Percentiles rank a stretch among this genome's conserved stretches.
These are phyloP conservation scores for Coprinopsis sp. DNA, from an alignment of 768 basidiomycete species.

Conservation along the genomic window DNA sequence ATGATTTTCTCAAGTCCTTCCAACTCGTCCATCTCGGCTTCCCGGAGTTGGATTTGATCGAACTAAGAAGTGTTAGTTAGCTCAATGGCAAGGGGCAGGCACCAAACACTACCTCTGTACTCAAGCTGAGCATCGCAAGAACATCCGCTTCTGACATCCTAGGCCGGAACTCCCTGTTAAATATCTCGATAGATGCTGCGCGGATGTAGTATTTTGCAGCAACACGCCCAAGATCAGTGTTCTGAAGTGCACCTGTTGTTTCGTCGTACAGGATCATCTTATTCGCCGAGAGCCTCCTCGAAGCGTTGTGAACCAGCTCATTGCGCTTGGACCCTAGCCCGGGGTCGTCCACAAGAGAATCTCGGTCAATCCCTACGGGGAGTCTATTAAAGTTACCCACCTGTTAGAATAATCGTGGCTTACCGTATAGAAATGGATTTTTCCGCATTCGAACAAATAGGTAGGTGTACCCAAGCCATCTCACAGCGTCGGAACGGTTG, in stretches of 20 bases:
- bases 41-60: slow-evolving; percentile 90
- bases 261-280: slow-evolving; percentile 81
- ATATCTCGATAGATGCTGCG: slow-evolving; percentile 79
- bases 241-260: slow-evolving; percentile 51
- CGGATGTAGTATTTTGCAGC: slow-evolving; percentile 96
- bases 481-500: slow-evolving; percentile 78
- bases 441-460: slow-evolving; percentile 92
- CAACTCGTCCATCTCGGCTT: slow-evolving; percentile 83
- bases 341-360: slow-evolving; percentile 65
- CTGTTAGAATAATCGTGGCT: slow-evolving; percentile 12
- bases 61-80: slow-evolving; percentile 49
- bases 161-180: slow-evolving; percentile 70
- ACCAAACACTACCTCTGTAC: slow-evolving; percentile 66
- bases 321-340: slow-evolving; percentile 64
- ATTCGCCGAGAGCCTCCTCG: slow-evolving; percentile 57
- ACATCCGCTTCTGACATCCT: slow-evolving; percentile 93
- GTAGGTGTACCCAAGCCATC: slow-evolving; percentile 97
- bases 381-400: slow-evolving; percentile 8
- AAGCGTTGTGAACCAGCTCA: slow-evolving; percentile 63
- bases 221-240: slow-evolving; percentile 92
- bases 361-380: slow-evolving; percentile 64
- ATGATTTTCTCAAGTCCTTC: slow-evolving; percentile 59
- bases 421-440: slow-evolving; percentile 85
- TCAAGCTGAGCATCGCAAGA: slow-evolving; percentile 78
- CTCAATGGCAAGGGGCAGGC: background rate